Evolutionary conservation across 2,329 filamentous ascomycete genomes (phyloP).

Genomic region (Cyphellophora attinorum): DNA sequence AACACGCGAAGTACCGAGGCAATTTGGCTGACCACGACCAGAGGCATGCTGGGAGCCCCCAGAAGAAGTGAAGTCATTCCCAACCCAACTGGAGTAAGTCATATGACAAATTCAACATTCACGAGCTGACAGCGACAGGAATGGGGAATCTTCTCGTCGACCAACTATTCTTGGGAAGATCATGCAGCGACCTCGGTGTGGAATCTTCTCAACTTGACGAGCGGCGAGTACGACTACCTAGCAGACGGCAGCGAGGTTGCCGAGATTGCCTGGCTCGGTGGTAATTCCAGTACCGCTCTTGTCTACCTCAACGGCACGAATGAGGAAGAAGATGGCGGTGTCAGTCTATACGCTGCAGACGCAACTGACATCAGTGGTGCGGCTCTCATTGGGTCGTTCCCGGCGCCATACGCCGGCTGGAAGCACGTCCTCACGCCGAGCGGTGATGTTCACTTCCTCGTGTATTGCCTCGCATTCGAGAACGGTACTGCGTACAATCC

Average conservation of each 20-base stretch:
- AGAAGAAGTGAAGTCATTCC: slow-evolving; percentile 27
- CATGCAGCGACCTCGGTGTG: slow-evolving; percentile 54
- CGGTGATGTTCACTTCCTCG: slow-evolving; percentile 42
- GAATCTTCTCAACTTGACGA: slow-evolving; percentile 63
- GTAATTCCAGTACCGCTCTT: slow-evolving; percentile 49
- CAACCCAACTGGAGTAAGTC: slow-evolving; percentile 30
- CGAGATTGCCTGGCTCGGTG: slow-evolving; percentile 68
- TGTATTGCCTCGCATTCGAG: slow-evolving; percentile 54
- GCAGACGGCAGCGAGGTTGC: slow-evolving; percentile 55
- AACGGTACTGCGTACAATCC: slow-evolving; percentile 62
- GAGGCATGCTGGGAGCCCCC: slow-evolving; percentile 28
- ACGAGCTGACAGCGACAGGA: slow-evolving; percentile 19
- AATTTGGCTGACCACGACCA: slow-evolving; percentile 2
- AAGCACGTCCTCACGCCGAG: slow-evolving; percentile 26
- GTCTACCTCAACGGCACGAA: slow-evolving; percentile 45
- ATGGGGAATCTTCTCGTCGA: slow-evolving; percentile 46
- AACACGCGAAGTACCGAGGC: neutral
- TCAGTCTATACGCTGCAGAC: slow-evolving; percentile 29
- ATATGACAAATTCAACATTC: neutral
- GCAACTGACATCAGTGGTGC: slow-evolving; percentile 23
- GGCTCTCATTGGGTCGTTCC: slow-evolving; percentile 28
- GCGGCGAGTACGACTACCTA: slow-evolving; percentile 55
- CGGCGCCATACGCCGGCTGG: slow-evolving; percentile 28
- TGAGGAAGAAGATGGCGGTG: slow-evolving; percentile 28
- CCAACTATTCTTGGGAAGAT: slow-evolving; percentile 69